Base-by-base conservation (phyloP, 2,329 filamentous ascomycete species). In the Beauveria bassiana region DNA sequence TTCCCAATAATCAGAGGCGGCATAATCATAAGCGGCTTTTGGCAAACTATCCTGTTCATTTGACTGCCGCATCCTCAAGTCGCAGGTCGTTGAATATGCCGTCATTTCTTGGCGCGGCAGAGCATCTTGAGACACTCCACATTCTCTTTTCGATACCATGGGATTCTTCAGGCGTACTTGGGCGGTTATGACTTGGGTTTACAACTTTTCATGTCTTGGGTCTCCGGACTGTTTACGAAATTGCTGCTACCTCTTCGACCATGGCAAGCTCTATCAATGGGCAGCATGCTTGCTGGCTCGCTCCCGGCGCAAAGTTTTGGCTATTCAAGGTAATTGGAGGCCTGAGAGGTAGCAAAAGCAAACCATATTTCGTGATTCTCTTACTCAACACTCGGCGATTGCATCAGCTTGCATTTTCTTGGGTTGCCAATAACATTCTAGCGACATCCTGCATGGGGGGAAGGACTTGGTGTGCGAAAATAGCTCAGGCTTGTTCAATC, bases 121-220 rank as follows among this genome's bases (percentile, higher is more conserved):
- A 72, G 74, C 73, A 72, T 75, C 72, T 73, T 69, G 70, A 73
- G 71, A 67, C 71, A 70, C 72, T 72, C 70, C 70, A 70, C 74
- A 73, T 77, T 53, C 75, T 74, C 69, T 67, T 73, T 73, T 77
- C 71, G 75, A 77, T 77, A 77, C 75, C 75, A 77, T 68, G 69
- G 73, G 72, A 64, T 62, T 68, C 67, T 66, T 61, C 49, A 45
- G 55, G 61, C 61, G 61, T 42, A 62, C 51, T 59, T 54, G 61
- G 56, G 9, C 43, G 38, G 50, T 49, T 47, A 47, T 54, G 42
- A 51, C 61, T 59, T 42, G 50, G 52, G 60, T 28, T 62, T 59
- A 43, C 50, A 54, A 49, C n/a, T 34, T 50, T 59, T 54, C 22
- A 43, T 45, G 55, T 59, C 40, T 59, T 46, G 42, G 20, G 58